Conservation (phyloP, 176 grass and related monocot species). For the Melocanna baccifera region DNA sequence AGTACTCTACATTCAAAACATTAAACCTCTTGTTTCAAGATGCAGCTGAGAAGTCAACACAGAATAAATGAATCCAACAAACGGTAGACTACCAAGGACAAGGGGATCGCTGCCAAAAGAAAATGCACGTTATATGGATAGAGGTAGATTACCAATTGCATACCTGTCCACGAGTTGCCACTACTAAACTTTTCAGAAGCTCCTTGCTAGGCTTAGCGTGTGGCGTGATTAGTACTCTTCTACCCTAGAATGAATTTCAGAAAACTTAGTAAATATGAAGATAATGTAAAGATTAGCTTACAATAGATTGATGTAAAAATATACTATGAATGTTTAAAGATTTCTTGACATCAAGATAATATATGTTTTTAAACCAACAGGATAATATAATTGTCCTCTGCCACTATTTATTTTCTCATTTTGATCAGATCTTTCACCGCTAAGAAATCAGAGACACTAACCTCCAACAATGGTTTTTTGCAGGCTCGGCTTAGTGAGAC, state of each 20-base stretch:
- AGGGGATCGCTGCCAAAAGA: not conserved
- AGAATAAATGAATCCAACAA: conserved; percentile 12
- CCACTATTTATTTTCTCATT: not conserved
- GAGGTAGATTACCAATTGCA: conserved; percentile 10
- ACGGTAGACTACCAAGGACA: conserved; percentile 11
- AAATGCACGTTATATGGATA: not conserved
- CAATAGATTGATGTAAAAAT: conserved; percentile 3
- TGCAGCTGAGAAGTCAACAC: not conserved
- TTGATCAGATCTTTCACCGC: conserved; percentile 15
- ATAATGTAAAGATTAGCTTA: not conserved
- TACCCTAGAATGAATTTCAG: conserved; percentile 51
- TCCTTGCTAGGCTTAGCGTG: conserved; percentile 70
- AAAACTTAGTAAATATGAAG: conserved; percentile 10
- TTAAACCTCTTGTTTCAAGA: not conserved
- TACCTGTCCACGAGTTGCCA: conserved; percentile 73
- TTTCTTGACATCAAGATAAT: conserved; percentile 19
- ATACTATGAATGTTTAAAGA: not conserved
- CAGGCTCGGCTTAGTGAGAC: conserved; percentile 53
- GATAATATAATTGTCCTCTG: conserved; percentile 7
- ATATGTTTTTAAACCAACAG: not conserved
- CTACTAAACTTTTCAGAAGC: conserved; percentile 73
- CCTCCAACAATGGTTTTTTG: conserved; percentile 62
- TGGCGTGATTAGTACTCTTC: conserved; percentile 71
- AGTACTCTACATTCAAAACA: conserved; percentile 17
- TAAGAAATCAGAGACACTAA: conserved; percentile 25